phyloP scores from a whole-genome alignment of 371 early-diverging fungal species.

The Mucor ambiguus region DNA sequence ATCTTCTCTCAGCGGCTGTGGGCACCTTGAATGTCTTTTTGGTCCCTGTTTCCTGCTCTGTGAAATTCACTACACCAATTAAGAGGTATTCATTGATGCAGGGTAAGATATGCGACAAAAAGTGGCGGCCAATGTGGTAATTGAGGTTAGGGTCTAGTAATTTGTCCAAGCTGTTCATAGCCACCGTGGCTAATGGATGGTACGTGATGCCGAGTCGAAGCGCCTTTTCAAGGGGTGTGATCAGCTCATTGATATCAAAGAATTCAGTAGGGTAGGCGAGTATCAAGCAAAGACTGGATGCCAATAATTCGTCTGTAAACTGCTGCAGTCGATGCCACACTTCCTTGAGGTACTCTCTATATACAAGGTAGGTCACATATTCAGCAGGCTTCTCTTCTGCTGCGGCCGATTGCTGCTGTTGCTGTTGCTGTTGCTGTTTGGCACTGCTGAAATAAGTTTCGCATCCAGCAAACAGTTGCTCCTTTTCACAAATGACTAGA shows the following conservation, averaged over 20 bases:
- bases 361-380: constrained; percentile 36
- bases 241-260: constrained; percentile 49
- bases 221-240: constrained; percentile 62
- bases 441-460: constrained; percentile 11
- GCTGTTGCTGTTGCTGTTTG: neutral
- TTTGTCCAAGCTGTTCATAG: constrained; percentile 66
- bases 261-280: constrained; percentile 67
- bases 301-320: constrained; percentile 80
- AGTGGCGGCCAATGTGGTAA: constrained; percentile 21
- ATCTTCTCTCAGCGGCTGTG: constrained; percentile 20
- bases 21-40: constrained; percentile 16
- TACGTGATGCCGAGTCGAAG: constrained; percentile 72
- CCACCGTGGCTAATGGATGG: constrained; percentile 63
- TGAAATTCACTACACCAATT: constrained; percentile 38
- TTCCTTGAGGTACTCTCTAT: constrained; percentile 59
- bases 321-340: constrained; percentile 65
- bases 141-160: constrained; percentile 45
- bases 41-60: constrained; percentile 7
- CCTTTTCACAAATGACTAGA: constrained; percentile 47
- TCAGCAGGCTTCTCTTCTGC: constrained; percentile 14
- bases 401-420: no score
- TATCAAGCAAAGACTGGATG: constrained; percentile 67
- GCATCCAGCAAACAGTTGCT: constrained; percentile 37
- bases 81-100: constrained; percentile 69
- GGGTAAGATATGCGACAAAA: constrained; percentile 54